Conservation (phyloP, 352 stramenopile genomes). For the Elongisporangium senticosum region DNA sequence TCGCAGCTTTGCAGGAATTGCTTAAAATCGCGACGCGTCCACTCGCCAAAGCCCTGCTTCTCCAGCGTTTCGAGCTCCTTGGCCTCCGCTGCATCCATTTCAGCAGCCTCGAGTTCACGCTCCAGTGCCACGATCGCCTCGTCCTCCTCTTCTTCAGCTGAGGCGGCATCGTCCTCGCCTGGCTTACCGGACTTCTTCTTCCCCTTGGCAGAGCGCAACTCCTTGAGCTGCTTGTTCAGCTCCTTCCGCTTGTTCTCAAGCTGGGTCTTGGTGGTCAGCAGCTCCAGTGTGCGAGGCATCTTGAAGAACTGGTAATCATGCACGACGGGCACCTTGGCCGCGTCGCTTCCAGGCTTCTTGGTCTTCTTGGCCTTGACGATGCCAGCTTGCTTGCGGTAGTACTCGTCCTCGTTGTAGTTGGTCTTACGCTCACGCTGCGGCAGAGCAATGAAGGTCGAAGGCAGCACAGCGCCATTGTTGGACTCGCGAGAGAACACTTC, state of each 20-base stretch:
- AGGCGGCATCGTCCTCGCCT: slow-evolving; percentile 58
- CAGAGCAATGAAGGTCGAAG: slow-evolving; percentile 88
- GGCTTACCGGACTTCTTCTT: slow-evolving; percentile 78
- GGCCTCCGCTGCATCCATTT: slow-evolving; percentile 62
- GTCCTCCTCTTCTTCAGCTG: slow-evolving; percentile 43
- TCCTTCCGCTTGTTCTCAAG: slow-evolving; percentile 89
- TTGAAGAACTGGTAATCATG: slow-evolving; percentile 97
- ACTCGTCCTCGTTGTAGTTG: slow-evolving; percentile 97
- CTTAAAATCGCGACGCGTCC: slow-evolving; percentile 88
- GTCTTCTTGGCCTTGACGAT: slow-evolving; percentile 83
- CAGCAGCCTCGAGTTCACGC: slow-evolving; percentile 72
- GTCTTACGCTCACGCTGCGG: slow-evolving; percentile 84
- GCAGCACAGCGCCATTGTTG: slow-evolving; percentile 67
- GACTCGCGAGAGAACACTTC: slow-evolving; percentile 87
- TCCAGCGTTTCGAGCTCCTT: slow-evolving; percentile 72
- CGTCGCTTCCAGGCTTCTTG: slow-evolving; percentile 81
- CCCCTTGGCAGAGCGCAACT: slow-evolving; percentile 40
- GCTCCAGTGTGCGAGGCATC: slow-evolving; percentile 77
- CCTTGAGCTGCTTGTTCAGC: slow-evolving; percentile 72
- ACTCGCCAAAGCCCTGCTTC: slow-evolving; percentile 94
- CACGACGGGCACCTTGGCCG: slow-evolving; percentile 86
- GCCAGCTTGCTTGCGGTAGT: slow-evolving; percentile 88
- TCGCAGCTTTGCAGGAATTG: slow-evolving; percentile 91
- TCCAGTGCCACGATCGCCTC: slow-evolving; percentile 59
- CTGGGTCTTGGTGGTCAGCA: slow-evolving; percentile 84